Percentiles rank a stretch among this genome's conserved stretches.
Evolutionary conservation across 495 filamentous ascomycete genomes (phyloP).

Genomic region (Clohesyomyces aquaticus): DNA sequence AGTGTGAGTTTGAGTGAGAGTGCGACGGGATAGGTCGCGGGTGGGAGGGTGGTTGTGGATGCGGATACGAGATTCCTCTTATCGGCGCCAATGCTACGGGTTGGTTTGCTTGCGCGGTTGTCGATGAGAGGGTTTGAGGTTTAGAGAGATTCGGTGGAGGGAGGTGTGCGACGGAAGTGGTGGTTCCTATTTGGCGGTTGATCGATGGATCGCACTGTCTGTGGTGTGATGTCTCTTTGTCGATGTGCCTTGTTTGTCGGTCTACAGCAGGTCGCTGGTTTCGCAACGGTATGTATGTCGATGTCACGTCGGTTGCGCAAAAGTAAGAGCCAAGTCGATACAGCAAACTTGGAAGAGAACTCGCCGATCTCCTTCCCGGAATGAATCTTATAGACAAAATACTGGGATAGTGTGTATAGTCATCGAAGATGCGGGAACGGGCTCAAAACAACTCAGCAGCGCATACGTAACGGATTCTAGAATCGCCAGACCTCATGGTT

Average conservation of each 20-base stretch:
- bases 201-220: too few species aligned
- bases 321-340: too few species aligned
- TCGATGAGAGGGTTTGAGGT: background rate
- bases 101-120: background rate
- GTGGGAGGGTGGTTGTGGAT: background rate
- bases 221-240: background rate
- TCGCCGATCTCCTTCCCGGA: too few species aligned
- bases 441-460: background rate
- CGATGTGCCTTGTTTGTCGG: background rate
- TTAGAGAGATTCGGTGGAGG: background rate
- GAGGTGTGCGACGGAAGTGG: too few species aligned
- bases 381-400: too few species aligned
- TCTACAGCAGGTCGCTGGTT: too few species aligned
- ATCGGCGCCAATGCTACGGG: background rate
- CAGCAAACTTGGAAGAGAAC: too few species aligned
- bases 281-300: background rate
- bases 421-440: background rate
- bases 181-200: too few species aligned
- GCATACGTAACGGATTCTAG: background rate
- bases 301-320: too few species aligned
- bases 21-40: background rate
- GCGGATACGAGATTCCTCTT: background rate
- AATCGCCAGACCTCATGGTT: too few species aligned
- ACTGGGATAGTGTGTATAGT: too few species aligned
- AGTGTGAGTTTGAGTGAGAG: slow-evolving; percentile 1